A percentile compares a stretch with the other conserved stretches of the same genome.
phyloP scores from a whole-genome alignment of 768 basidiomycete species.

The Russula emetica region DNA sequence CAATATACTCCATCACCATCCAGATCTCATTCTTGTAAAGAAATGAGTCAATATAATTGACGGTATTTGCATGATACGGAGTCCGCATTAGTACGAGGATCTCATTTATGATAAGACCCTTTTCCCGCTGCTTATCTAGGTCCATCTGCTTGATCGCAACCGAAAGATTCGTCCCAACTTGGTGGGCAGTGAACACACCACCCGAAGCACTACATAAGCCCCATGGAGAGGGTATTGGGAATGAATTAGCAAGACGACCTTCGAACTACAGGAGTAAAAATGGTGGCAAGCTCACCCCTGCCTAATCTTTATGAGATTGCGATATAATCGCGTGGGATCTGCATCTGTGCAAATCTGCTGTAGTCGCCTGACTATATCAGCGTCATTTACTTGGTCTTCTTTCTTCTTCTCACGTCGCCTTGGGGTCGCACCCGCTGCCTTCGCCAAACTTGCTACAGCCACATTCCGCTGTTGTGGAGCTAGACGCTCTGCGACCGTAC shows the following conservation, averaged over 20 bases:
- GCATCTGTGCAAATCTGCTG: slow-evolving; percentile 96
- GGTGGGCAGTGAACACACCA: slow-evolving; percentile 96
- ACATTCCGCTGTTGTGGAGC: slow-evolving; percentile 51
- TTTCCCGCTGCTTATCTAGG: slow-evolving; percentile 98
- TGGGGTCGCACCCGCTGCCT: slow-evolving; percentile 72
- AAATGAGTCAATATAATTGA: slow-evolving; percentile 99
- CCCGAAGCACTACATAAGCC: slow-evolving; percentile 70
- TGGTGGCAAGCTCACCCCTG: slow-evolving; percentile 77
- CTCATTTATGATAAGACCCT: slow-evolving; percentile 99
- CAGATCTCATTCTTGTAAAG: slow-evolving; percentile 96
- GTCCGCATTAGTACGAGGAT: slow-evolving; percentile 99
- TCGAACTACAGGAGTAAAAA: not conserved
- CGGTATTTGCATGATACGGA: slow-evolving; percentile 97
- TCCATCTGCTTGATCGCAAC: slow-evolving; percentile 99
- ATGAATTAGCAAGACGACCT: not conserved
- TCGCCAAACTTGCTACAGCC: slow-evolving; percentile 61
- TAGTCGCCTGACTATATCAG: slow-evolving; percentile 86
- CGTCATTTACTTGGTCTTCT: slow-evolving; percentile 69
- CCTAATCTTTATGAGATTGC: slow-evolving; percentile 92
- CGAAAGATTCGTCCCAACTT: slow-evolving; percentile 87
- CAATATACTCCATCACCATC: slow-evolving; percentile 99
- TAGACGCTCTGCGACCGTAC: slow-evolving; percentile 33
- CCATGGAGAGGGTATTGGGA: too few relatives aligned
- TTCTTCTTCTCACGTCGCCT: slow-evolving; percentile 43
- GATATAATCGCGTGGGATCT: slow-evolving; percentile 90